Evolutionary conservation across 441 rosid species (phyloP).

Genomic region (Populus hybrid): DNA sequence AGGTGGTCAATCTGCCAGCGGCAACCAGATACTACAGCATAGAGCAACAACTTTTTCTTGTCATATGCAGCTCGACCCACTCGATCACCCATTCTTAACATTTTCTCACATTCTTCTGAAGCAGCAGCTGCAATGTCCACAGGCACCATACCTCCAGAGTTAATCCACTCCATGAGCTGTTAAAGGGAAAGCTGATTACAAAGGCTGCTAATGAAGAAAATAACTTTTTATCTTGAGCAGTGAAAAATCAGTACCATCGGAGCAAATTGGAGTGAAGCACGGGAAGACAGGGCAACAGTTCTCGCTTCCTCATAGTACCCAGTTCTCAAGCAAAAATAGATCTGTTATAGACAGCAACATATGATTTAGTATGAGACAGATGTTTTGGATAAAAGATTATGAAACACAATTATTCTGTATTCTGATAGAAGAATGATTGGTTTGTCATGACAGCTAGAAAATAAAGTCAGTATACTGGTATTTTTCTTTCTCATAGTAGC

Average conservation of each 20-base stretch:
- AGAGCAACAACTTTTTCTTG: constrained; percentile 85
- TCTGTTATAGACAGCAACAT: constrained; percentile 39
- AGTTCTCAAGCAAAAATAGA: constrained; percentile 92
- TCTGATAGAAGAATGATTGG: neutral
- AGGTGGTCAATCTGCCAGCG: constrained; percentile 86
- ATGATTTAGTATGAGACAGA: constrained; percentile 13
- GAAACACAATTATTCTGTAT: neutral
- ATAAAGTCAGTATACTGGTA: neutral
- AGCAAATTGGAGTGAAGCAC: constrained; percentile 81
- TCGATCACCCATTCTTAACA: constrained; percentile 88
- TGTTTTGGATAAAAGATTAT: neutral
- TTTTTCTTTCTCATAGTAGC: neutral
- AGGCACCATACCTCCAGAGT: constrained; percentile 77
- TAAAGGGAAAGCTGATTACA: constrained; percentile 26
- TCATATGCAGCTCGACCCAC: constrained; percentile 88
- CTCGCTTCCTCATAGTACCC: constrained; percentile 94
- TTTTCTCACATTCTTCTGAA: constrained; percentile 95
- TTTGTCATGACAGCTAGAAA: neutral
- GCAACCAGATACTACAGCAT: constrained; percentile 84
- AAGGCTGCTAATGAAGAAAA: constrained; percentile 13
- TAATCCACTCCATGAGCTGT: constrained; percentile 95
- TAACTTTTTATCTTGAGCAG: constrained; percentile 9
- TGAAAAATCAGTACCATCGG: constrained; percentile 60
- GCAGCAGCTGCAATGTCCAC: constrained; percentile 74
- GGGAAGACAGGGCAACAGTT: constrained; percentile 69